Base-by-base conservation (phyloP, 2,329 filamentous ascomycete species). In the Tolypocladium nubicola region DNA sequence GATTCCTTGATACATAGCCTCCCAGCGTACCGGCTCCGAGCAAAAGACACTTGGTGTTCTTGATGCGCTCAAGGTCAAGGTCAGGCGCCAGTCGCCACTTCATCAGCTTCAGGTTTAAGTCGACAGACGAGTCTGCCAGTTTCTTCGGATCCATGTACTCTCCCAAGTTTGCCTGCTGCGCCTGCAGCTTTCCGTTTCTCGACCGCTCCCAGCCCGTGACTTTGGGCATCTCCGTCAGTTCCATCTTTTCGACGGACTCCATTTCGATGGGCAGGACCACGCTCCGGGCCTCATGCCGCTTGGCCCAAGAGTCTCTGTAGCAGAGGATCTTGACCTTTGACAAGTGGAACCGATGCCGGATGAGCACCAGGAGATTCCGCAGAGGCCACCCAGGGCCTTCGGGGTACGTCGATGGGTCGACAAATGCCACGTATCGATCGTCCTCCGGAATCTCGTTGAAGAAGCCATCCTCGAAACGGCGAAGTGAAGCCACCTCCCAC, bases 71-170 rank as follows among this genome's bases (percentile, higher is more conserved):
- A 11, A 99, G 82, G 68, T 97, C 82, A 45, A 99, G 81, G 54
- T 86, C 86, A 0, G 94, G 94, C 9, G 91, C 90, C 65, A 99
- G 90, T 43, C 94, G 86, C 94, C 94, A 99, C 75, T 97, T 99
- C 86, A 99, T 99, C 58, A 99, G 80, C 73, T 97, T 97, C 59
- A 97, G 79, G 67, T 99, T 99, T 58, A 99, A 80, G 67, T 99
- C 94, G 11, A 97, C 93, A 0, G 92, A 91, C 69, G 96, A 91
- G 68, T 97, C 92, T 26, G 94, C 94, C 21, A 97, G 78, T 66
- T 86, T 86, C 39, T 81, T 78, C 8, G 94, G 93, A 67, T 99
- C 92, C 88, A 99, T 93, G 65, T 96, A 96, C 65, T 94, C 90
- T 23, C 88, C 88, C 10, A 99, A 79, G 66, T 95, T 90, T 16